These are phyloP conservation scores for Knoxdaviesia proteae DNA, from an alignment of 2,329 filamentous ascomycete species.

Conservation along the genomic window DNA sequence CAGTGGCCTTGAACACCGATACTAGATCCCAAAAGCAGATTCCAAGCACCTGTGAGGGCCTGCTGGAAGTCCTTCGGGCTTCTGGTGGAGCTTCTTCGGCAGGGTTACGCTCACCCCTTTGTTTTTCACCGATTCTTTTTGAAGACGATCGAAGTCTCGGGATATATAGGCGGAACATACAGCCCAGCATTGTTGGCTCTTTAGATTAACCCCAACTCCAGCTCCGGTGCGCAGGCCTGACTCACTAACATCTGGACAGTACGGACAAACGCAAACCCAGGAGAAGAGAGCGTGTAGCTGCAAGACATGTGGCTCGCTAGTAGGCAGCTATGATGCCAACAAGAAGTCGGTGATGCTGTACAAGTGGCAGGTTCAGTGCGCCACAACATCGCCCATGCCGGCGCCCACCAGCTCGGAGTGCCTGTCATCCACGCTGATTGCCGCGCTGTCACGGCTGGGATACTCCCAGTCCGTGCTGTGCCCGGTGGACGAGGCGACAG, in stretches of 20 bases:
- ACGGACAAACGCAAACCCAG: no score
- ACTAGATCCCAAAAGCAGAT: slow-evolving; percentile 43
- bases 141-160: slow-evolving; percentile 24
- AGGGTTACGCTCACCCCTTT: no score
- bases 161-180: slow-evolving; percentile 30
- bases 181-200: no score
- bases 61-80: no score
- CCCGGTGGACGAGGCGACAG: slow-evolving; percentile 9
- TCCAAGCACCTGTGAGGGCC: background rate
- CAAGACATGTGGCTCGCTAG: slow-evolving; percentile 19
- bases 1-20: slow-evolving; percentile 34
- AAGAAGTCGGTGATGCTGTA: slow-evolving; percentile 27
- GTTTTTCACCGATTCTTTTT: slow-evolving; percentile 23
- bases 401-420: slow-evolving; percentile 25
- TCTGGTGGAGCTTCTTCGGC: no score
- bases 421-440: slow-evolving; percentile 28
- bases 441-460: slow-evolving; percentile 32
- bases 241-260: no score
- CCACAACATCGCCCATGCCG: slow-evolving; percentile 8
- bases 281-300: slow-evolving; percentile 11
- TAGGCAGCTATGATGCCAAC: slow-evolving; percentile 26
- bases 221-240: no score
- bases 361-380: slow-evolving; percentile 34
- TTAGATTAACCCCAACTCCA: no score
- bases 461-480: slow-evolving; percentile 34